Evolutionary conservation across 2,329 filamentous ascomycete genomes (phyloP), one percentile per base, ranked within the genome.

Genomic region (Botrytis fabae): DNA sequence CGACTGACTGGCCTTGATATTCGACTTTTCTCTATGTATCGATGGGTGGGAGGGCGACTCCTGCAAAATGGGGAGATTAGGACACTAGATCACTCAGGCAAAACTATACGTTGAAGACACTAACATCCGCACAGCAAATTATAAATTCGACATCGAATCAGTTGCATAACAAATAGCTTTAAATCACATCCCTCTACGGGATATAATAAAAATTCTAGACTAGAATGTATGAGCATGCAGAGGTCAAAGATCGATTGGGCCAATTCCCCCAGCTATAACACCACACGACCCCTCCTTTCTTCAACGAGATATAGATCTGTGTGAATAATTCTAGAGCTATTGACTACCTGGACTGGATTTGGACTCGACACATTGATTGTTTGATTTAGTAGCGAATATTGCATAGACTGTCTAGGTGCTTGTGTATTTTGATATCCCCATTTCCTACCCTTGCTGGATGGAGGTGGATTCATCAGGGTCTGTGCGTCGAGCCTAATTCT

Each of bases 311-410:
- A 48, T 25, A 25, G 20, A 48, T 25, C 20, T 4, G 1, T 25
- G 20, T 48, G 46, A 12, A 25, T 12, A 25, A 9, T 10, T n/a
- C 22, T 10, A 14, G 10, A n/a, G 25, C 48, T 14, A 2, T 51
- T 7, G 10, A 51, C n/a, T n/a, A n/a, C 1, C 4, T 51, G 6
- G 5, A 0, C 2, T 51, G 6, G 0, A 14, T 6, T n/a, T 51
- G 12, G n/a, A n/a, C 25, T 2, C 10, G 20, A 0, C 14, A 7
- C 0, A 14, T 7, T 14, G 1, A 51, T 51, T 51, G 0, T n/a
- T 14, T 5, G 12, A 14, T 51, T 51, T 51, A 12, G n/a, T 51
- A 51, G n/a, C 0, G 0, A 51, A 1, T 51, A 51, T 51, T 14
- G 8, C 14, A 51, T 5, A 51, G 10, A 51, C 25, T 51, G 14